These are phyloP conservation scores for Salix exigua DNA, from an alignment of 345 rosid genomes.

Conservation along the genomic window DNA sequence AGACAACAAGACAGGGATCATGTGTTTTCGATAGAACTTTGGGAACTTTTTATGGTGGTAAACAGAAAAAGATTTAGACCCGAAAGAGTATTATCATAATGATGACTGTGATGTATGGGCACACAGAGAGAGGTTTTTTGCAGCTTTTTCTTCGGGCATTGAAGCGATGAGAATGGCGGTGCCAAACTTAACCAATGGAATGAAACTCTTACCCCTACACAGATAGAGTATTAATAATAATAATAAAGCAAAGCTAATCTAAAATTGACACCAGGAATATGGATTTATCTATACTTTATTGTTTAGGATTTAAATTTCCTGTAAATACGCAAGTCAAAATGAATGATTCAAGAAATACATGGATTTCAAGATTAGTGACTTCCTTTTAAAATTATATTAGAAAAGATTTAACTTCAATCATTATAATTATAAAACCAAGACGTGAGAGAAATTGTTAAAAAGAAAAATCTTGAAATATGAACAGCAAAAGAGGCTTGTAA, in stretches of 20 bases:
- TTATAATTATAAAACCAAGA: too few relatives aligned
- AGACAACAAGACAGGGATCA: constrained; percentile 16
- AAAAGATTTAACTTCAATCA: too few relatives aligned
- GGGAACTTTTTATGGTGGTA: constrained; percentile 20
- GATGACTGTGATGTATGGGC: constrained; percentile 12
- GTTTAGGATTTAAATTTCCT: too few relatives aligned
- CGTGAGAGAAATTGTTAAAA: too few relatives aligned
- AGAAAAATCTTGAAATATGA: too few relatives aligned
- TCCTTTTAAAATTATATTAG: too few relatives aligned
- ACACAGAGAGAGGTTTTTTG: constrained; percentile 3
- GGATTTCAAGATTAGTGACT: too few relatives aligned
- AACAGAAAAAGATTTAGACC: constrained; percentile 5
- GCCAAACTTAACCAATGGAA: neutral
- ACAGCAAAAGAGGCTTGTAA: too few relatives aligned
- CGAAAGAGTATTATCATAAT: constrained; percentile 2
- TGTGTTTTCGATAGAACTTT: constrained; percentile 4
- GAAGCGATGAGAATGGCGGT: neutral
- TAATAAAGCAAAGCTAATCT: neutral
- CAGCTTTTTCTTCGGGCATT: constrained; percentile 3
- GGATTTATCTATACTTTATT: too few relatives aligned
- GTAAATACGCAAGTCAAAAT: too few relatives aligned
- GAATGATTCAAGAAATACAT: too few relatives aligned
- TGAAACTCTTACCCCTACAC: neutral
- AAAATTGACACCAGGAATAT: too few relatives aligned
- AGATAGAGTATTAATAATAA: neutral